Percentiles rank a stretch among this genome's conserved stretches.
phyloP scores from a whole-genome alignment of 148 eudicot genomes.

The Cornus florida region DNA sequence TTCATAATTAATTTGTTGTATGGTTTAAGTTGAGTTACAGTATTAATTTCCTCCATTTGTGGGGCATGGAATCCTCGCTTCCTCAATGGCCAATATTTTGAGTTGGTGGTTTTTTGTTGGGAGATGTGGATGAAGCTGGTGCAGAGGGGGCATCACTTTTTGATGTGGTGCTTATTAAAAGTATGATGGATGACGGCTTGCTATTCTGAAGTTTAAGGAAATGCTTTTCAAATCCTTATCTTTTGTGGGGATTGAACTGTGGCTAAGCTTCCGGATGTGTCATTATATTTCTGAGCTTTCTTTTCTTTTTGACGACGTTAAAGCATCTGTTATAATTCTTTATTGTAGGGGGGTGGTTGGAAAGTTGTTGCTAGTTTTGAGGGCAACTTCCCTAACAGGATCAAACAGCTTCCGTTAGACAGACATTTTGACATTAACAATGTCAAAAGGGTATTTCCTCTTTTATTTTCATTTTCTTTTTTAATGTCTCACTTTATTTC shows the following conservation, averaged over 20 bases:
- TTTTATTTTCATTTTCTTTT: constrained; percentile 2
- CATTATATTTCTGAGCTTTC: neutral
- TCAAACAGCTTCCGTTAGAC: constrained; percentile 94
- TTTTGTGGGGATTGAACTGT: neutral
- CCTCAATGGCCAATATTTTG: neutral
- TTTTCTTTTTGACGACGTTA: no score
- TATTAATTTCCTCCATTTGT: neutral
- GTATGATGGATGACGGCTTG: neutral
- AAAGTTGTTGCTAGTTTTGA: constrained; percentile 97
- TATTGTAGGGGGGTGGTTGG: constrained; percentile 88
- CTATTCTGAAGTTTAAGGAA: neutral
- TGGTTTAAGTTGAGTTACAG: neutral
- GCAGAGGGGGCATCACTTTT: neutral
- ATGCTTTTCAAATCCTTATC: neutral
- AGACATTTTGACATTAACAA: constrained; percentile 93
- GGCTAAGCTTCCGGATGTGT: neutral
- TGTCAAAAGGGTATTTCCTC: constrained; percentile 78
- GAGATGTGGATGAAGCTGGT: neutral
- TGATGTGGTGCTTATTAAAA: neutral
- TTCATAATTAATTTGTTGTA: neutral
- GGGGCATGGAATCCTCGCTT: neutral
- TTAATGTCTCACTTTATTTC: neutral
- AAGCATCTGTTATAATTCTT: neutral
- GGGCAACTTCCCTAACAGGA: constrained; percentile 95
- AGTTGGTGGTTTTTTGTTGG: neutral